Evolutionary conservation across 139 green algal genomes (phyloP).

Genomic region (Cymbomonas tetramitiformis): DNA sequence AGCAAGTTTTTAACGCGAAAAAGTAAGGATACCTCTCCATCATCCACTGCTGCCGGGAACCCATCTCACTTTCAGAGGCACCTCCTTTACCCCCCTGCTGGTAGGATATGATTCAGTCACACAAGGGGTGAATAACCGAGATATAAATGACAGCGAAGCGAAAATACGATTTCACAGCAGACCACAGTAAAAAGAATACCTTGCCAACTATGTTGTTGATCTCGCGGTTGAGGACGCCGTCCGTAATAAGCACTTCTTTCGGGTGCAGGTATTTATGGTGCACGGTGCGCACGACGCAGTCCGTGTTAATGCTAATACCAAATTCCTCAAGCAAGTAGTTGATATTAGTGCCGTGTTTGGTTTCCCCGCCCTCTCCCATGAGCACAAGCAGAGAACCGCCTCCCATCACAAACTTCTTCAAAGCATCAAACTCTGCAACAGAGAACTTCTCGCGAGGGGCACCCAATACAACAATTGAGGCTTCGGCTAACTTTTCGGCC

Average conservation of each 20-base stretch:
- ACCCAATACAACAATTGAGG: conserved; percentile 52
- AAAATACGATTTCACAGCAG: conserved; percentile 21
- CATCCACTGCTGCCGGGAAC: too few species aligned
- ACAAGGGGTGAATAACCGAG: too few species aligned
- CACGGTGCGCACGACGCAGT: conserved; percentile 51
- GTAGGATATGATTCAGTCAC: too few species aligned
- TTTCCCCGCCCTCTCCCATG: conserved; percentile 46
- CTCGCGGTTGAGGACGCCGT: conserved; percentile 62
- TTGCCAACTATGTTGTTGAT: conserved; percentile 14
- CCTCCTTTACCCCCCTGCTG: too few species aligned
- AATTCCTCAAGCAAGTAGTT: conserved; percentile 66
- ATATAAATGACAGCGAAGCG: conserved; percentile 1
- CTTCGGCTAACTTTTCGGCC: conserved; percentile 28
- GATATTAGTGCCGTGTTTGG: conserved; percentile 47
- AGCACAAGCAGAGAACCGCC: conserved; percentile 52
- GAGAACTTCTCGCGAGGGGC: conserved; percentile 50
- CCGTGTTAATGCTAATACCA: conserved; percentile 49
- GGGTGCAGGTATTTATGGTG: conserved; percentile 71
- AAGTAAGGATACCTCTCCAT: too few species aligned
- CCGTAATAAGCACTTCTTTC: conserved; percentile 60
- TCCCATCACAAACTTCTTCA: conserved; percentile 40
- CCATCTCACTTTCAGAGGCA: too few species aligned
- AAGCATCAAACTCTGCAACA: conserved; percentile 49
- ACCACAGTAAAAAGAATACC: too few species aligned
- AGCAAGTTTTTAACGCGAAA: too few species aligned